These are phyloP conservation scores for Penicillium simplicissimum DNA, from an alignment of 495 filamentous ascomycete species.

Conservation along the genomic window DNA sequence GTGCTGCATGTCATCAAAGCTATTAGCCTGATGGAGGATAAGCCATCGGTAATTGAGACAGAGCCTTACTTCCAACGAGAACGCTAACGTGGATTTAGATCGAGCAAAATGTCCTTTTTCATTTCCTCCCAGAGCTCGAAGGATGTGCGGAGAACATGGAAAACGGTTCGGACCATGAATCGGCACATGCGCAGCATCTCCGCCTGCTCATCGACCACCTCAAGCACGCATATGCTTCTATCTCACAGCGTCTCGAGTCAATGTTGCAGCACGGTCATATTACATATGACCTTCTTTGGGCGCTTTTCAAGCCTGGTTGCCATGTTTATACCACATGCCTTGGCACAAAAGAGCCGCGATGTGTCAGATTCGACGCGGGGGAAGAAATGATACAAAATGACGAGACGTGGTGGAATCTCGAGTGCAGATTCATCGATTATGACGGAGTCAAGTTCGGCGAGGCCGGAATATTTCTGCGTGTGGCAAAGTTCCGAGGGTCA, in stretches of 20 bases:
- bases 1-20: slow-evolving; percentile 33
- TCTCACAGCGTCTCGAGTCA: no score
- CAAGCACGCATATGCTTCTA: no score
- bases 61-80: slow-evolving; percentile 12
- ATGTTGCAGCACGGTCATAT: no score
- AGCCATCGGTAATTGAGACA: slow-evolving; percentile 23
- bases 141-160: background rate
- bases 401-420: slow-evolving; percentile 34
- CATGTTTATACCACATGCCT: no score
- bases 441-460: slow-evolving; percentile 27
- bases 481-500: slow-evolving; percentile 34
- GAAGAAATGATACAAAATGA: slow-evolving; percentile 21
- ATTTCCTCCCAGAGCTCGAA: slow-evolving; percentile 36
- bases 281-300: no score
- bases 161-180: no score
- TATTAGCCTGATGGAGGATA: slow-evolving; percentile 32
- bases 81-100: slow-evolving; percentile 30
- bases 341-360: no score
- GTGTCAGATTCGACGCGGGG: slow-evolving; percentile 49
- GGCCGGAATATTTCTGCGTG: slow-evolving; percentile 19
- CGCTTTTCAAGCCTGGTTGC: no score
- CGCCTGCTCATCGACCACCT: no score
- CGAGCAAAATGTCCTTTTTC: slow-evolving; percentile 35
- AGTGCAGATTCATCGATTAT: slow-evolving; percentile 38
- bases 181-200: no score